Evolutionary conservation across 2,329 filamentous ascomycete species (phyloP).

Genomic region (Corniculantispora saksenae): DNA sequence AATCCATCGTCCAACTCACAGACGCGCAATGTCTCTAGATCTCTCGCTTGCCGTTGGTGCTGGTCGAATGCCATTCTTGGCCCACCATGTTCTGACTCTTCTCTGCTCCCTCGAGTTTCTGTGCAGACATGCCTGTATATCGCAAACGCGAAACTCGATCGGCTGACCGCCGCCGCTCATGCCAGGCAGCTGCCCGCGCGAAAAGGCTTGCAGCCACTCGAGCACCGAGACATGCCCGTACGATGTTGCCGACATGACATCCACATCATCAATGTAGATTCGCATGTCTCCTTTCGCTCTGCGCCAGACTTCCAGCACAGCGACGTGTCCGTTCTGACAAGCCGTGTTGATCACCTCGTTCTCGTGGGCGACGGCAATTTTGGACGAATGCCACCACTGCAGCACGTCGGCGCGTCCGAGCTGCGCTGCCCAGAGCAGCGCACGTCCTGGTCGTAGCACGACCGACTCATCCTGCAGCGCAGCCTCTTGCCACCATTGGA

Average conservation of each 20-base stretch:
- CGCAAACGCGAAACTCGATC: conserved; percentile 92
- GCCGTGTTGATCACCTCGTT: conserved; percentile 83
- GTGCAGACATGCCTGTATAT: conserved; percentile 92
- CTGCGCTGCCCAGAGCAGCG: conserved; percentile 80
- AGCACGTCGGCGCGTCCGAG: conserved; percentile 76
- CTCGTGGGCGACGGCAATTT: conserved; percentile 76
- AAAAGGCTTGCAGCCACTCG: conserved; percentile 86
- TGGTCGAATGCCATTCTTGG: conserved; percentile 61
- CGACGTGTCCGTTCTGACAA: conserved; percentile 80
- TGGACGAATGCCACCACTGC: conserved; percentile 84
- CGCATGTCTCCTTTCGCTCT: conserved; percentile 63
- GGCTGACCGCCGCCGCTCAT: conserved; percentile 60
- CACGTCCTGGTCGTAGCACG: conserved; percentile 77
- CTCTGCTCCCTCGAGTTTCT: conserved; percentile 77
- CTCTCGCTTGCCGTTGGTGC: conserved; percentile 3
- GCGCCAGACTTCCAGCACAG: conserved; percentile 82
- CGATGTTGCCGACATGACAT: conserved; percentile 83
- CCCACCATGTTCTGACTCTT: conserved; percentile 84
- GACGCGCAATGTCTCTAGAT: neutral
- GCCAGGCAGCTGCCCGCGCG: conserved; percentile 54
- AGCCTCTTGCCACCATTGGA: conserved; percentile 90
- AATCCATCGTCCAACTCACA: neutral
- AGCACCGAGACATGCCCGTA: conserved; percentile 82
- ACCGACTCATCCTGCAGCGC: conserved; percentile 59
- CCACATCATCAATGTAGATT: conserved; percentile 78